Conservation (phyloP, 1,284 basidiomycete genomes). For the Ganoderma sinense region DNA sequence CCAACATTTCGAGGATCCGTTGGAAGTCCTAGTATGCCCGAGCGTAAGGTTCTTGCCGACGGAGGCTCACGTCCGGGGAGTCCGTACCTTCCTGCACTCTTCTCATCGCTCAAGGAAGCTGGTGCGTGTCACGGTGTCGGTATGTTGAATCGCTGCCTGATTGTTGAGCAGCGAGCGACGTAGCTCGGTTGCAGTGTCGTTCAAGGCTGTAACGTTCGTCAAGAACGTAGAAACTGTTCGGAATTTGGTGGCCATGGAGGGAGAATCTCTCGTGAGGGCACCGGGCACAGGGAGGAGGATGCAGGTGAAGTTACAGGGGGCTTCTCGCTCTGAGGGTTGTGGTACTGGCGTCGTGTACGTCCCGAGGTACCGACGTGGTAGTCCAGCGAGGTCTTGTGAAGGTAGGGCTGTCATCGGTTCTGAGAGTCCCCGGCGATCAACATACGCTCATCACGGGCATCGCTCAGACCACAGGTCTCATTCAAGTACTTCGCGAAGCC, state of each 20-base stretch:
- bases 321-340: background rate
- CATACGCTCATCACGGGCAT: background rate
- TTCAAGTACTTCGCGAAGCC: background rate
- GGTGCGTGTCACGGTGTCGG: background rate
- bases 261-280: background rate
- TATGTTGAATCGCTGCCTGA: background rate
- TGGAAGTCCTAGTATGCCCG: background rate
- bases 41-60: background rate
- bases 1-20: background rate
- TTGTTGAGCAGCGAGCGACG: background rate
- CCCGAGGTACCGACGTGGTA: background rate
- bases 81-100: background rate
- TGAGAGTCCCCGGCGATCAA: background rate
- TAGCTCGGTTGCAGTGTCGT: background rate
- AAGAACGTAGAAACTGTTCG: background rate
- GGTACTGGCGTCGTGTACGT: background rate
- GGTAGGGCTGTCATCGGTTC: background rate
- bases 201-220: background rate
- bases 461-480: background rate
- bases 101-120: background rate
- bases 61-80: background rate
- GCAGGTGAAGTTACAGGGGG: background rate
- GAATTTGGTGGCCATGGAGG: background rate
- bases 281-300: background rate
- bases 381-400: background rate